Evolutionary conservation across 2,329 filamentous ascomycete genomes (phyloP).

Genomic region (Botrytis aclada): DNA sequence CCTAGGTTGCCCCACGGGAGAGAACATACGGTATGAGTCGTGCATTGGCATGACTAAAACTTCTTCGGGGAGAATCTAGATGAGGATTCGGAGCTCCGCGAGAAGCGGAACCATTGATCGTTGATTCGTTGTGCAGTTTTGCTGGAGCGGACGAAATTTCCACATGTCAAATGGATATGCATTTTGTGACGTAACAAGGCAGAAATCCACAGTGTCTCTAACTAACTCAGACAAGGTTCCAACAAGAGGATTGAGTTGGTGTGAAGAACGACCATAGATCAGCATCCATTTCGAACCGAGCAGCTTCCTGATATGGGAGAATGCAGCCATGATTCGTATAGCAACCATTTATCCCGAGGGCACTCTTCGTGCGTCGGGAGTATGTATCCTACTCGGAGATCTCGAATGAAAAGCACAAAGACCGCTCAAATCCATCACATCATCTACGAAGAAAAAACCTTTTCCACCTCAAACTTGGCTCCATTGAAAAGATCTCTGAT

Average conservation of each 20-base stretch:
- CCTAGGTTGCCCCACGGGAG: background rate
- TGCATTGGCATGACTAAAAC: slow-evolving; percentile 9
- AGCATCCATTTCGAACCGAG: background rate
- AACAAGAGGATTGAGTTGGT: background rate
- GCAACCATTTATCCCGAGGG: background rate
- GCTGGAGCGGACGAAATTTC: background rate
- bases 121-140: background rate
- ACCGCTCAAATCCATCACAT: background rate
- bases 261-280: background rate
- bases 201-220: background rate
- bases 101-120: background rate
- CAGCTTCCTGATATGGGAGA: background rate
- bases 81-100: background rate
- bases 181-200: background rate
- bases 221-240: background rate
- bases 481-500: background rate
- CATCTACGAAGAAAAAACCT: background rate
- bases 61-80: background rate
- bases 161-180: background rate
- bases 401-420: background rate
- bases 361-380: background rate
- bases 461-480: background rate
- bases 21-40: background rate
- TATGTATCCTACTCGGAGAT: background rate
- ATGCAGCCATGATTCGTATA: background rate